A percentile compares a stretch with the other conserved stretches of the same genome.
phyloP scores from a whole-genome alignment of 768 basidiomycete species.

The Xerocomellus chrysenteron region DNA sequence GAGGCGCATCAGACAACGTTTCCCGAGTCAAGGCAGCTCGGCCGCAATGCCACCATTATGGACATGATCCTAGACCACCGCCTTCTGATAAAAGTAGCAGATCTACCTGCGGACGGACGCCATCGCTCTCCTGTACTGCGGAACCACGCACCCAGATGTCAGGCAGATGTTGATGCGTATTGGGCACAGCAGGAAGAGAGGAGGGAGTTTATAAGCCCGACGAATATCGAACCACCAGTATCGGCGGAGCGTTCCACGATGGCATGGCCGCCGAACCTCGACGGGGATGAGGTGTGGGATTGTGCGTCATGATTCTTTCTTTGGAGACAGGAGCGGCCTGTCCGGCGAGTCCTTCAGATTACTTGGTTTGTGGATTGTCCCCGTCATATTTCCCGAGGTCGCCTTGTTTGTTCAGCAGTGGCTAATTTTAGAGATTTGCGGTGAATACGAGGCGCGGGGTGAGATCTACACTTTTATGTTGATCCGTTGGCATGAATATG shows the following conservation, averaged over 20 bases:
- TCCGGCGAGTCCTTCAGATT: slow-evolving; percentile 15
- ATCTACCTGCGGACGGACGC: slow-evolving; percentile 5
- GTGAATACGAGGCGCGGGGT: slow-evolving; percentile 3
- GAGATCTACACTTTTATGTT: slow-evolving; percentile 31
- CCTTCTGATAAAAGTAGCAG: slow-evolving; percentile 8
- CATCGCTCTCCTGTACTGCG: slow-evolving; percentile 4
- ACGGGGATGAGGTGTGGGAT: slow-evolving; percentile 25
- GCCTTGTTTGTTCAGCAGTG: slow-evolving; percentile 6
- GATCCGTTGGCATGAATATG: slow-evolving; percentile 24
- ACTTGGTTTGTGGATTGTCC: slow-evolving; percentile 14
- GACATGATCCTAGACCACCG: slow-evolving; percentile 45
- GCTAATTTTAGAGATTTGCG: slow-evolving; percentile 25
- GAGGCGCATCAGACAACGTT: slow-evolving; percentile 31
- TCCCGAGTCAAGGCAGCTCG: slow-evolving; percentile 29
- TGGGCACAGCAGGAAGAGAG: slow-evolving; percentile 34
- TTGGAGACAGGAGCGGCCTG: slow-evolving; percentile 12
- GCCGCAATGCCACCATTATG: slow-evolving; percentile 42
- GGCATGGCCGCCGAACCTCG: slow-evolving; percentile 24
- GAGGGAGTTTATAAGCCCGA: background rate
- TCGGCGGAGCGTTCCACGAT: slow-evolving; percentile 50
- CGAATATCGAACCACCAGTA: slow-evolving; percentile 27
- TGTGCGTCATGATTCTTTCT: slow-evolving; percentile 9
- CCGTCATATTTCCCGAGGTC: slow-evolving; percentile 19
- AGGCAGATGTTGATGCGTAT: slow-evolving; percentile 35
- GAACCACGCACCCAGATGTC: slow-evolving; percentile 29